These are phyloP conservation scores for Hymenoscyphus fraxineus DNA, from an alignment of 2,329 filamentous ascomycete genomes.

Conservation along the genomic window DNA sequence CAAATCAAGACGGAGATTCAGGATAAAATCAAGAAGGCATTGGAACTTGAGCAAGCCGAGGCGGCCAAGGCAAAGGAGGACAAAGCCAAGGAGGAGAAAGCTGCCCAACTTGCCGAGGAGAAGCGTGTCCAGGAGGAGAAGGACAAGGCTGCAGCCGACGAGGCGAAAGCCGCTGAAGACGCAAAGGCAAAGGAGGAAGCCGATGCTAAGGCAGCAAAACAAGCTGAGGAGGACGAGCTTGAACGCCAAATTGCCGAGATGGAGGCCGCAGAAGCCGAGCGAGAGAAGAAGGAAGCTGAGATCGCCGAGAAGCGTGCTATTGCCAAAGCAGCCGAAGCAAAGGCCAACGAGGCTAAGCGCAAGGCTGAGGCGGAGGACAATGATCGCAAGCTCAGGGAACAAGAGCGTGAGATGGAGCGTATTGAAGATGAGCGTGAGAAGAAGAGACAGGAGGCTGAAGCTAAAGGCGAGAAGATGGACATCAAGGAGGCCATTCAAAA, in stretches of 20 bases:
- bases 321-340: constrained; percentile 39
- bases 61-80: constrained; percentile 14
- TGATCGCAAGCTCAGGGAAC: constrained; percentile 65
- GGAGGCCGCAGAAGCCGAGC: constrained; percentile 37
- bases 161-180: constrained; percentile 36
- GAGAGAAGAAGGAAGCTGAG: constrained; percentile 37
- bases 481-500: constrained; percentile 21
- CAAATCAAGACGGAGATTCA: constrained; percentile 82
- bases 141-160: constrained; percentile 31
- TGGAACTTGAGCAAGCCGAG: neutral
- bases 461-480: constrained; percentile 18
- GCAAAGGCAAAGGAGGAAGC: constrained; percentile 36
- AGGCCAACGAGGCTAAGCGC: constrained; percentile 44
- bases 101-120: constrained; percentile 32
- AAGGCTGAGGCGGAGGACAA: constrained; percentile 51
- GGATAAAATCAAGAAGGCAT: constrained; percentile 41
- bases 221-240: constrained; percentile 51
- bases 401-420: constrained; percentile 68
- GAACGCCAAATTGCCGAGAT: constrained; percentile 61
- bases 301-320: constrained; percentile 31
- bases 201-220: constrained; percentile 34
- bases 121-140: constrained; percentile 37
- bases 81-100: constrained; percentile 33
- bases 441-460: constrained; percentile 47
- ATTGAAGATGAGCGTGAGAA: constrained; percentile 67